phyloP scores from a whole-genome alignment of 257 asterid species.

The Fraxinus pennsylvanica region DNA sequence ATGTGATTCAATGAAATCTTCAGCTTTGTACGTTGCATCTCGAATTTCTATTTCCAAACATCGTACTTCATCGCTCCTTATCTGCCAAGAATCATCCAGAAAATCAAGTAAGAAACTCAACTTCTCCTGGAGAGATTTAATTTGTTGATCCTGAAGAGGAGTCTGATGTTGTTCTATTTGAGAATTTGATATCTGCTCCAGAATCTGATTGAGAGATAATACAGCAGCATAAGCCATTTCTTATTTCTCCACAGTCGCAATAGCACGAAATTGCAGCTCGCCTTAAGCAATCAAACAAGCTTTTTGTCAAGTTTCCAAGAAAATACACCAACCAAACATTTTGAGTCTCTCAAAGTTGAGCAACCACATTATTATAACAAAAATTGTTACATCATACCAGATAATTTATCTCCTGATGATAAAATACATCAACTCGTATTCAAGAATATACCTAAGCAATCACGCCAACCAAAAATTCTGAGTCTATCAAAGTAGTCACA shows the following conservation, averaged over 20 bases:
- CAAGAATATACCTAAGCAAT: no score
- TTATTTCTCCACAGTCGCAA: background rate
- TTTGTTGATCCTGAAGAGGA: background rate
- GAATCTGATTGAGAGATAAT: background rate
- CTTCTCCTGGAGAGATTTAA: background rate
- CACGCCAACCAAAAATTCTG: no score
- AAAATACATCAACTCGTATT: no score
- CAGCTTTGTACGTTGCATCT: background rate
- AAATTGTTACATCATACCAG: no score
- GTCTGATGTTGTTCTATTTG: background rate
- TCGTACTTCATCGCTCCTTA: background rate
- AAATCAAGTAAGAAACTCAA: background rate
- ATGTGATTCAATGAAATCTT: background rate
- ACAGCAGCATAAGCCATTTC: background rate
- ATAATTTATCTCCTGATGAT: no score
- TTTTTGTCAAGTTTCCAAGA: no score
- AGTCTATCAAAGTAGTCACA: no score
- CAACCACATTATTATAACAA: no score
- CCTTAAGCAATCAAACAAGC: background rate
- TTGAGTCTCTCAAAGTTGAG: no score
- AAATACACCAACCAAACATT: no score
- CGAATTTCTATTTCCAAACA: background rate
- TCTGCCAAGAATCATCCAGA: background rate
- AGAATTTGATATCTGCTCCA: background rate
- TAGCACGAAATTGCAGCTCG: background rate